Percentiles rank a stretch among this genome's conserved stretches.
Conservation (phyloP, 805 yeast species). For the Metschnikowia koreensis region DNA sequence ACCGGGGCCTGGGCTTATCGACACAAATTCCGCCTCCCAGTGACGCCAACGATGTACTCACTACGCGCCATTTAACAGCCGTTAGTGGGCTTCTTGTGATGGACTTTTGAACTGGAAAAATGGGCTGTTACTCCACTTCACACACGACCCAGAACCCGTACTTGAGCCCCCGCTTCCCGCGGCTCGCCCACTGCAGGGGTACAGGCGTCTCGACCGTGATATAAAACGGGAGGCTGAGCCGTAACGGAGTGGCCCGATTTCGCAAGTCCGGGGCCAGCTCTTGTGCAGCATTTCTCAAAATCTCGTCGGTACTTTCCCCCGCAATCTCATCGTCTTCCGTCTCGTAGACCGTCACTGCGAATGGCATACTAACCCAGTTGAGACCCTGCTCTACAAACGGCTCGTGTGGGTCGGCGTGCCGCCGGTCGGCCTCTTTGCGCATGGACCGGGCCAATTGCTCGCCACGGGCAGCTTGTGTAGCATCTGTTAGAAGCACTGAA, state of each 20-base stretch:
- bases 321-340: background rate
- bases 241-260: background rate
- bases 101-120: conserved; percentile 42
- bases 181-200: conserved; percentile 21
- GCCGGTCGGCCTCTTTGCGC: conserved; percentile 7
- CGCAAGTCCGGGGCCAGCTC: background rate
- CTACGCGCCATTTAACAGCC: conserved; percentile 52
- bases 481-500: conserved; percentile 29
- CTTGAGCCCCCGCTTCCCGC: conserved; percentile 18
- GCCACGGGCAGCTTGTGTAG: conserved; percentile 29
- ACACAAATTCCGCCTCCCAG: conserved; percentile 16
- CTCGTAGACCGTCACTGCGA: conserved; percentile 16
- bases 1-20: conserved; percentile 16
- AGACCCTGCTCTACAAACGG: conserved; percentile 19
- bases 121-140: background rate
- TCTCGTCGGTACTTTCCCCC: background rate
- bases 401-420: conserved; percentile 1
- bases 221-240: conserved; percentile 30
- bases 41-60: conserved; percentile 37
- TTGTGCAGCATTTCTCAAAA: background rate
- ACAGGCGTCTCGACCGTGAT: conserved; percentile 25
- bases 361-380: conserved; percentile 39
- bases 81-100: conserved; percentile 56
- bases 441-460: conserved; percentile 31
- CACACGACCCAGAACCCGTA: conserved; percentile 29